Base-by-base conservation (phyloP, 352 stramenopile genomes). In the Globisporangium yorkense region DNA sequence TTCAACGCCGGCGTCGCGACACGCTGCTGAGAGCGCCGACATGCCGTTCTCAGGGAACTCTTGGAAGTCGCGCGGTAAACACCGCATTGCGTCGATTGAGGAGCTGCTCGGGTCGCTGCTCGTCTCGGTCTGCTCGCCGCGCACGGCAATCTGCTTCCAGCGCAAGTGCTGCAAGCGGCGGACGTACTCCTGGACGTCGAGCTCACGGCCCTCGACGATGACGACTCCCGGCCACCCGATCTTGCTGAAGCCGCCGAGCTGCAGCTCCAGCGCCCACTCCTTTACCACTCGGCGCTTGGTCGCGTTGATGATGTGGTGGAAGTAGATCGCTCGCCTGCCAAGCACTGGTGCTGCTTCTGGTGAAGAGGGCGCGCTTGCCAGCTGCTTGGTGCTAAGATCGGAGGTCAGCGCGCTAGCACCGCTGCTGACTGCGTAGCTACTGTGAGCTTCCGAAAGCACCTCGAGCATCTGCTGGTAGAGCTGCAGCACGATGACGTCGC, bases 81-180 rank as follows among this genome's bases (percentile, higher is more conserved):
- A 58, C 9, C 82, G 64, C 54, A 71, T 56, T 4, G 35, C 49
- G 10, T 89, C 70, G 0, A 84, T 10, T 3, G 47, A 5, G 37
- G 48, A 27, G 8, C 65, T 43, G 2, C 2, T 43, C 6, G 37
- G 37, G 18, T 43, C 54, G 5, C 40, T n/a, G 9, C 61, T 44
- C 6, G 13, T 12, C 52, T 88, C 70, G 0, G 68, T 85, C 59
- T 94, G 76, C 47, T 92, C 80, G 10, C 84, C 84, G 18, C 84
- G 82, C 21, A 94, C 84, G 15, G 72, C 73, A 58, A 94, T 90
- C 61, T 94, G 82, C 65, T 92, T 88, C 84, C 84, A 92, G 2
- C 72, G 67, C 21, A 94, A 62, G 54, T 86, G 77, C 59, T 94
- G 84, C 13, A 94, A 65, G 10, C 76, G 65, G 7, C 77, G 70